These are phyloP conservation scores for Yarrowia yakushimensis DNA, from an alignment of 805 yeast species.

Conservation along the genomic window DNA sequence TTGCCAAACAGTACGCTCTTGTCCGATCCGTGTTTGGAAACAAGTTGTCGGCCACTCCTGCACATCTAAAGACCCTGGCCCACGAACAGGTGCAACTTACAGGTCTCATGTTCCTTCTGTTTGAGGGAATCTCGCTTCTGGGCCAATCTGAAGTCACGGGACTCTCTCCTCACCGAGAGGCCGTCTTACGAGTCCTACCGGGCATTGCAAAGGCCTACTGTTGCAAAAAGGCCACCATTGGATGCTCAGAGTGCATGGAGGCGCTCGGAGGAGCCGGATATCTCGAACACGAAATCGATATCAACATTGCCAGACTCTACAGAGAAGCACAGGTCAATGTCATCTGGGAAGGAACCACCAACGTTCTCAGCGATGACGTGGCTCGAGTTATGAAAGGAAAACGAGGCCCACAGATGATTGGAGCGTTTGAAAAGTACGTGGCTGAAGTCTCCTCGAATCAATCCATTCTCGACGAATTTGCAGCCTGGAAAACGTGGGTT, in stretches of 20 bases:
- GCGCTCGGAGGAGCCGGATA: conserved; percentile 38
- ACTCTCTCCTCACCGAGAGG: conserved; percentile 27
- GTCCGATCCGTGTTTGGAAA: conserved; percentile 34
- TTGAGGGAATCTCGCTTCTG: conserved; percentile 31
- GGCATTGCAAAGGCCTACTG: conserved; percentile 34
- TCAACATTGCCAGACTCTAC: conserved; percentile 35
- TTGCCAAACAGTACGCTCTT: conserved; percentile 33
- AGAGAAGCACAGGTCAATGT: conserved; percentile 37
- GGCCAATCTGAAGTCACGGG: conserved; percentile 32
- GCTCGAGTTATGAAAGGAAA: conserved; percentile 28
- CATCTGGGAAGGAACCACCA: conserved; percentile 39
- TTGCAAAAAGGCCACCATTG: conserved; percentile 33
- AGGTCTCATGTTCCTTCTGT: conserved; percentile 31
- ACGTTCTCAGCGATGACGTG: conserved; percentile 35
- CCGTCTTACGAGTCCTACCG: conserved; percentile 32
- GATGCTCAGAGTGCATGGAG: conserved; percentile 38
- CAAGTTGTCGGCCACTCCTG: conserved; percentile 29
- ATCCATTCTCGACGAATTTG: neutral
- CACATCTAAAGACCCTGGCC: conserved; percentile 35
- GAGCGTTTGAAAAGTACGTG: conserved; percentile 1
- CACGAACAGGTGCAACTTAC: conserved; percentile 31
- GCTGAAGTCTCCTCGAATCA: neutral
- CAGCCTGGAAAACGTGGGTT: neutral
- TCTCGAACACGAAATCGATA: conserved; percentile 35
- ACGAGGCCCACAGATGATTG: neutral